Evolutionary conservation across 345 rosid species (phyloP).

Genomic region (Lenwebbia sp.): DNA sequence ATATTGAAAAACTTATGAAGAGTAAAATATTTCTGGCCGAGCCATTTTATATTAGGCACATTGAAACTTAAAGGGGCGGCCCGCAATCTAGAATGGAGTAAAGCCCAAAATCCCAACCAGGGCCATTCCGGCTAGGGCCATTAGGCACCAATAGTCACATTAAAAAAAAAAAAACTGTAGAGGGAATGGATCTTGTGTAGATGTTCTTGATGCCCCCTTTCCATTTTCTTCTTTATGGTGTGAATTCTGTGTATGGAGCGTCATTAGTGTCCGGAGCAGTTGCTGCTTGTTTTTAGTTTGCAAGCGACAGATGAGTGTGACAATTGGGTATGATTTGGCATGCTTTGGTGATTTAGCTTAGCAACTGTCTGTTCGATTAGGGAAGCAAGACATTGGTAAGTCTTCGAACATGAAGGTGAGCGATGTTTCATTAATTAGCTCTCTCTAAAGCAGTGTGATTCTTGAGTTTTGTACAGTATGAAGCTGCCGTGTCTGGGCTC

Average conservation of each 20-base stretch:
- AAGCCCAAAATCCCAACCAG: background rate
- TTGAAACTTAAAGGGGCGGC: accelerated
- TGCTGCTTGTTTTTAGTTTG: background rate
- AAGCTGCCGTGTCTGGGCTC: background rate
- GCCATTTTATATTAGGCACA: background rate
- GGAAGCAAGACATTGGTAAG: background rate
- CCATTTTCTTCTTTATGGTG: background rate
- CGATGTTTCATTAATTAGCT: background rate
- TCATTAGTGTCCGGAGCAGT: too few species aligned
- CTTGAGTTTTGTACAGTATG: background rate
- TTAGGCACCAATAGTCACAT: background rate
- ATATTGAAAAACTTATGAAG: background rate
- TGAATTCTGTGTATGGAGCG: background rate
- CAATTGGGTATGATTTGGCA: background rate
- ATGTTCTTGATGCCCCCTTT: background rate
- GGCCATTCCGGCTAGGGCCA: background rate
- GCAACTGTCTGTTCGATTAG: background rate
- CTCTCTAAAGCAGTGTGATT: background rate
- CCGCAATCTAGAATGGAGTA: background rate
- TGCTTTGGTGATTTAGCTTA: background rate
- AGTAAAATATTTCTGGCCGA: background rate
- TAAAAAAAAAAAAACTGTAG: too few species aligned
- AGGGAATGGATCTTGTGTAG: background rate
- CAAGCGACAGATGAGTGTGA: background rate
- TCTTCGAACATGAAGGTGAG: background rate